phyloP scores from a whole-genome alignment of 1,284 basidiomycete genomes.

The Leccinum pseudoinsigne region DNA sequence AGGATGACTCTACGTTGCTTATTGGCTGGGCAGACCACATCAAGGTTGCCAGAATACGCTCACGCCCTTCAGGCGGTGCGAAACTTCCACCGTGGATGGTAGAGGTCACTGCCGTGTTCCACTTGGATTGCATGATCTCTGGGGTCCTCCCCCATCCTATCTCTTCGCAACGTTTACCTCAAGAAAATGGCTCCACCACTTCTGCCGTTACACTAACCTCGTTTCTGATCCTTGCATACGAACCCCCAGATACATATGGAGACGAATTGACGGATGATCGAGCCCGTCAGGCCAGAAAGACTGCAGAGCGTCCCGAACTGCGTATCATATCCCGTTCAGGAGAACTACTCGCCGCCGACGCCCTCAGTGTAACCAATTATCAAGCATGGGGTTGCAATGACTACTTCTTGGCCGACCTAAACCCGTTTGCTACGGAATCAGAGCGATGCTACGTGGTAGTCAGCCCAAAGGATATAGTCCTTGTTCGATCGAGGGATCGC shows the following conservation, averaged over 20 bases:
- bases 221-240: slow-evolving; percentile 86
- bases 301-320: slow-evolving; percentile 88
- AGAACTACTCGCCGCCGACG: slow-evolving; percentile 89
- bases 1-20: slow-evolving; percentile 87
- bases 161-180: slow-evolving; percentile 27
- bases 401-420: slow-evolving; percentile 67
- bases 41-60: slow-evolving; percentile 84
- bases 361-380: slow-evolving; percentile 77
- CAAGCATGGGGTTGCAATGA: slow-evolving; percentile 92
- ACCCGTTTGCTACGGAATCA: slow-evolving; percentile 31
- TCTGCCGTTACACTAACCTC: slow-evolving; percentile 50
- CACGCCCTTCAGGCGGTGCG: slow-evolving; percentile 46
- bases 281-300: slow-evolving; percentile 73
- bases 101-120: slow-evolving; percentile 90
- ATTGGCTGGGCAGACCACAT: slow-evolving; percentile 96
- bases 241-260: slow-evolving; percentile 61
- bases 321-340: slow-evolving; percentile 88
- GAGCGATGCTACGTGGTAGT: slow-evolving; percentile 73
- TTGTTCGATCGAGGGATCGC: slow-evolving; percentile 84
- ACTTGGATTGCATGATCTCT: slow-evolving; percentile 94
- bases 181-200: slow-evolving; percentile 22
- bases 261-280: slow-evolving; percentile 76
- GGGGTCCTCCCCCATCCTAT: slow-evolving; percentile 83
- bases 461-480: slow-evolving; percentile 84
- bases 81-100: slow-evolving; percentile 58